phyloP scores from a whole-genome alignment of 1,284 basidiomycete species.

The Heterobasidion irregulare region DNA sequence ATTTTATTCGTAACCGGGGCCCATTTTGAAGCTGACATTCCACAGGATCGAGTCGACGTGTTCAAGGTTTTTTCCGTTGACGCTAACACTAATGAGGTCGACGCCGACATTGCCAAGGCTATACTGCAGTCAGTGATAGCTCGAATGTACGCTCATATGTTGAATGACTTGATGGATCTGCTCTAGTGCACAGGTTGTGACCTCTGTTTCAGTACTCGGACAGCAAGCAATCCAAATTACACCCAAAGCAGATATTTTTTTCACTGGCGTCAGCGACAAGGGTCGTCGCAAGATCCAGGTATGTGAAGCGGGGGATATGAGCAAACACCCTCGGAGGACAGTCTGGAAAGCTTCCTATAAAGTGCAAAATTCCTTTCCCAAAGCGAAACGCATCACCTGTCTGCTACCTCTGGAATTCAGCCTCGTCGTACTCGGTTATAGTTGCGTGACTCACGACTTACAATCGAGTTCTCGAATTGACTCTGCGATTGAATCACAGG shows the following conservation, averaged over 20 bases:
- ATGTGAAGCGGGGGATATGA: not conserved
- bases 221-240: conserved; percentile 4
- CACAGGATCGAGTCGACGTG: conserved; percentile 35
- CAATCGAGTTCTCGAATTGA: not conserved
- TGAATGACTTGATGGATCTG: not conserved
- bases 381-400: conserved; percentile 27
- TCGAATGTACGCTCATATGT: not conserved
- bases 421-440: conserved; percentile 48
- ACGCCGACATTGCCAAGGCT: not conserved
- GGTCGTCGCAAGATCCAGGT: conserved; percentile 16
- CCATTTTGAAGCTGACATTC: not conserved
- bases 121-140: conserved; percentile 12
- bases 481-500: conserved; percentile 26
- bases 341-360: conserved; percentile 21
- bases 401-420: conserved; percentile 51
- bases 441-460: conserved; percentile 28
- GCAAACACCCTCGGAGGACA: conserved; percentile 1
- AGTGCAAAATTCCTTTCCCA: not conserved
- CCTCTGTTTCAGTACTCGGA: not conserved
- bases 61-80: conserved; percentile 29
- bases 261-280: conserved; percentile 11
- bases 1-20: not conserved
- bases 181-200: conserved; percentile 5
- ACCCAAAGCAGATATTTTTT: conserved; percentile 5
- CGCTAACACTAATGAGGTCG: conserved; percentile 26